These are phyloP conservation scores for Chrysopogon serrulatus DNA, from an alignment of 176 grass and related monocot species.

Conservation along the genomic window DNA sequence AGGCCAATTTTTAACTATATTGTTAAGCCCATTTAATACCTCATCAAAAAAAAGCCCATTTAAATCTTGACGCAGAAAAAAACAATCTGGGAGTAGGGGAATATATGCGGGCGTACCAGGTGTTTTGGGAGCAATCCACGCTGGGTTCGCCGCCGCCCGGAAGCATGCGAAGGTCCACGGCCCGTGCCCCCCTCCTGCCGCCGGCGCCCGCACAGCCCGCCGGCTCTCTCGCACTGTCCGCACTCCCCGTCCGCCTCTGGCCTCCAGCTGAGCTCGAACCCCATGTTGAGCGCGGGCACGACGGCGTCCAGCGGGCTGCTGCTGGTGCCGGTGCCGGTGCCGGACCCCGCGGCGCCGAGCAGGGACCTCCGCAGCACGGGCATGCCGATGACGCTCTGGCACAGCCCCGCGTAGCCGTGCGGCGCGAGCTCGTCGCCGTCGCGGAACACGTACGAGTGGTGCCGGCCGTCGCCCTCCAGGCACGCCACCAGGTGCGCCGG, in stretches of 20 bases:
- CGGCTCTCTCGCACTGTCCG: conserved; percentile 25
- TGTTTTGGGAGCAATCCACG: background rate
- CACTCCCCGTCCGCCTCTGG: conserved; percentile 21
- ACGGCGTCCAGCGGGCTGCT: conserved; percentile 24
- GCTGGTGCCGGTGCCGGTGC: too few relatives aligned
- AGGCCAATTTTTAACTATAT: background rate
- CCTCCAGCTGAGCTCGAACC: conserved; percentile 41
- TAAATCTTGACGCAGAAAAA: background rate
- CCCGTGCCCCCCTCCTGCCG: background rate
- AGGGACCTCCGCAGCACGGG: conserved; percentile 45
- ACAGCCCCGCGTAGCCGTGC: background rate
- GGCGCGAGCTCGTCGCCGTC: conserved; percentile 36
- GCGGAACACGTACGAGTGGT: conserved; percentile 58
- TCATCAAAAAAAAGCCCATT: too few relatives aligned
- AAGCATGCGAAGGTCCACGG: conserved; percentile 34
- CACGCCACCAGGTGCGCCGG: conserved; percentile 37
- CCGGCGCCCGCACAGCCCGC: conserved; percentile 28
- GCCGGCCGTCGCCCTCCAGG: conserved; percentile 46
- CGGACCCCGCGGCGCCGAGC: background rate
- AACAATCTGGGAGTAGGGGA: background rate
- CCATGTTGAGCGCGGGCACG: conserved; percentile 45
- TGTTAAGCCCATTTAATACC: background rate
- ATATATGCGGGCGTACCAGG: background rate
- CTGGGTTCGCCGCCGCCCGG: background rate
- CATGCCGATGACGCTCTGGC: conserved; percentile 27